phyloP scores from a whole-genome alignment of 2,329 filamentous ascomycete genomes.

The Exophiala viscosa region DNA sequence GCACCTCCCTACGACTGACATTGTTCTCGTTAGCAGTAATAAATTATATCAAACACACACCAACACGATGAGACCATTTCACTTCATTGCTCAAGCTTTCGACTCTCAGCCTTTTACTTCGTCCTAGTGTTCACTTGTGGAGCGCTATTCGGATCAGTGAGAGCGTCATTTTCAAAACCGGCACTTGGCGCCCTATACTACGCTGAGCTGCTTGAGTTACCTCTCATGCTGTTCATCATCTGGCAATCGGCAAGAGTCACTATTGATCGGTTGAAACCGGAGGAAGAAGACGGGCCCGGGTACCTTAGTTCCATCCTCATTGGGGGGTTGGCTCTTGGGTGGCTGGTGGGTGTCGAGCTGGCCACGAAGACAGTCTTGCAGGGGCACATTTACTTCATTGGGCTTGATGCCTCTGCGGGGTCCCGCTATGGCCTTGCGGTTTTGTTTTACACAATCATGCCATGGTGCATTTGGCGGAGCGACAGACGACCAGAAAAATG shows the following conservation, averaged over 20 bases:
- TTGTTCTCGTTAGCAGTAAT: no score
- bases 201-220: slow-evolving; percentile 14
- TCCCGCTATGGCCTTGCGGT: slow-evolving; percentile 2
- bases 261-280: not conserved
- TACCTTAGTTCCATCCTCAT: slow-evolving; percentile 5
- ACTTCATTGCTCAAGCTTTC: slow-evolving; percentile 2
- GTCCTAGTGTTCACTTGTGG: slow-evolving; percentile 7
- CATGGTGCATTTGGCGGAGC: slow-evolving; percentile 4
- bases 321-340: slow-evolving; percentile 6
- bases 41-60: not conserved
- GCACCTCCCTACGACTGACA: no score
- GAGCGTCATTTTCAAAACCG: slow-evolving; percentile 11
- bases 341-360: slow-evolving; percentile 11
- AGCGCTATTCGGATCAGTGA: slow-evolving; percentile 5
- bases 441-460: slow-evolving; percentile 15
- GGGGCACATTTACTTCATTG: not conserved
- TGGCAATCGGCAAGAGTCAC: slow-evolving; percentile 18
- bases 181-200: slow-evolving; percentile 7
- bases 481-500: not conserved
- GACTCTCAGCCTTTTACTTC: slow-evolving; percentile 12
- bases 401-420: slow-evolving; percentile 3
- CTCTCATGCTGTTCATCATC: slow-evolving; percentile 13
- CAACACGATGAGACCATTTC: not conserved
- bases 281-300: not conserved
- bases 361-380: not conserved